Base-by-base conservation (phyloP, 148 eudicot species). In the Chenopodium quinoa region DNA sequence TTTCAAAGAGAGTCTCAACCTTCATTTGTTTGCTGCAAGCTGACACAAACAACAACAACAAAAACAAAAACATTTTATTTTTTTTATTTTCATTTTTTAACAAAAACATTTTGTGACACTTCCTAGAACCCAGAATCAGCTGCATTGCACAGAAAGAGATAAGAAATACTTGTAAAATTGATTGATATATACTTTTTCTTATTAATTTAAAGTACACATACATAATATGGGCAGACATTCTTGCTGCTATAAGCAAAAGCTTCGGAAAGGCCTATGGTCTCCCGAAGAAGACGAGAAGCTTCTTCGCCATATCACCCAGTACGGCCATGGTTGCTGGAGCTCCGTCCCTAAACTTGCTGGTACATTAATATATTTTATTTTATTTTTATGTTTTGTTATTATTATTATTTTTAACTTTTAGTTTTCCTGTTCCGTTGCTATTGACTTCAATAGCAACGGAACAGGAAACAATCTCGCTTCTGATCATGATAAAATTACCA, bases 281-380 rank as follows among this genome's bases (percentile, higher is more conserved):
- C 98, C 98, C 25, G 98, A 95, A 70, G 98, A 95, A 92, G 98
- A 95, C 90, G 98, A 93, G 79, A 95, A 93, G 48, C 98, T 95
- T 71, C 86, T 95, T 7, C 89, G 88, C 72, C 97, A 95, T 80
- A 93, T 95, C 52, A 93, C 94, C 25, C 91, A 88, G 71, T 85
- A 82, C 72, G 98, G 98, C 50, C 97, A 95, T 91, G 98, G 98
- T 31, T 93, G 98, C 74, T 95, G 98, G 98, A 93, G 97, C 85
- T 95, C 98, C 78, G 98, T 95, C 47, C 98, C 98, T 71, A 95
- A 95, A 83, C 90, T 95, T 44, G 98, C 98, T n/a, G 98, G 98
- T 94, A 74, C 25, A 25, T 29, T 47, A 1, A 40, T n/a, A 11
- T 34, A 14, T 52, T 44, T 2, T 5, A 3, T 14, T 63, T 62